Evolutionary conservation across 106 monocot species (phyloP).

Genomic region (Dendrobium officinale): DNA sequence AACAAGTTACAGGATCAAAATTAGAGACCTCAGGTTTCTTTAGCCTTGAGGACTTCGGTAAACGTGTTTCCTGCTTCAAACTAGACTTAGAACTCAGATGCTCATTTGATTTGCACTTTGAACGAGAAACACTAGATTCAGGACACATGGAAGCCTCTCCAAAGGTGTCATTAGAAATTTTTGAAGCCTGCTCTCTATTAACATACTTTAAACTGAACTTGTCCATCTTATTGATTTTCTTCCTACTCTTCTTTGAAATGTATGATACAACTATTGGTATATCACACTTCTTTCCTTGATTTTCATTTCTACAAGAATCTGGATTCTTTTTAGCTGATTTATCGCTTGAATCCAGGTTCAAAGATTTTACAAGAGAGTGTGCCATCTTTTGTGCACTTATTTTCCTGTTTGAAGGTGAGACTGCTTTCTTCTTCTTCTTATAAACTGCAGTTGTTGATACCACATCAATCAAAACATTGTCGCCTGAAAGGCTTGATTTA

Average conservation of each 20-base stretch:
- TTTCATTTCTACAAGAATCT: conserved; percentile 13
- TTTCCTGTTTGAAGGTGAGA: conserved; percentile 14
- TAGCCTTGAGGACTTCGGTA: conserved; percentile 17
- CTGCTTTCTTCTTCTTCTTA: conserved; percentile 21
- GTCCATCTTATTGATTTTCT: conserved; percentile 23
- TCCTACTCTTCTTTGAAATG: conserved; percentile 41
- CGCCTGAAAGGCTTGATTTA: conserved; percentile 26
- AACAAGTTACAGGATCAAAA: neutral
- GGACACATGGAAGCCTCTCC: conserved; percentile 26
- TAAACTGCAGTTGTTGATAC: conserved; percentile 1
- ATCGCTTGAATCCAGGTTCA: conserved; percentile 16
- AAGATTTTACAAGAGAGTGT: conserved; percentile 19
- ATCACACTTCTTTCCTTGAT: conserved; percentile 20
- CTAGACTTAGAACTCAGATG: conserved; percentile 21
- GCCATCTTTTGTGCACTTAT: conserved; percentile 23
- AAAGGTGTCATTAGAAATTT: conserved; percentile 17
- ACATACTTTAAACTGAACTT: conserved; percentile 33
- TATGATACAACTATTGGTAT: conserved; percentile 12
- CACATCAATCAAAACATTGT: conserved; percentile 14
- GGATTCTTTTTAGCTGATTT: conserved; percentile 26
- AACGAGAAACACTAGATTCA: conserved; percentile 20
- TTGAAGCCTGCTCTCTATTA: conserved; percentile 27
- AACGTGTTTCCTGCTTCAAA: conserved; percentile 31
- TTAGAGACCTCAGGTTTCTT: conserved; percentile 39
- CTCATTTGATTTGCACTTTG: conserved; percentile 28